Percentiles rank a stretch among this genome's conserved stretches.
Conservation (phyloP, 1,139 yeast genomes). For the Suhomyces anneliseae region DNA sequence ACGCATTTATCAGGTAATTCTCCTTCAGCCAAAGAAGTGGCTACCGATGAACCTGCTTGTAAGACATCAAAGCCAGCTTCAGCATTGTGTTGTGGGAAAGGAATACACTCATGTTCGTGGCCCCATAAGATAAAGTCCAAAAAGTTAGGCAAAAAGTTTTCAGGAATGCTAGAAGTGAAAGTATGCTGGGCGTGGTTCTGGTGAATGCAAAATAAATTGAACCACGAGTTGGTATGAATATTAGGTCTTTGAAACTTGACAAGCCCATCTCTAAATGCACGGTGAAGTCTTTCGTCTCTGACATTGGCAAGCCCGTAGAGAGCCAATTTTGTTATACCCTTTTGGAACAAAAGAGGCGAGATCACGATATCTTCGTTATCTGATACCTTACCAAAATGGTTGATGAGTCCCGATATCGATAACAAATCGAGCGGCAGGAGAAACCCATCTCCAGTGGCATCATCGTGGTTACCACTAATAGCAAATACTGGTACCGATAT, state of each 20-base stretch:
- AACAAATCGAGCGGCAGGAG: conserved; percentile 88
- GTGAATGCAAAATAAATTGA: conserved; percentile 85
- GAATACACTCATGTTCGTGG: conserved; percentile 94
- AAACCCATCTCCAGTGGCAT: conserved; percentile 85
- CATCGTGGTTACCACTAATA: conserved; percentile 96
- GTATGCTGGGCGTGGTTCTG: conserved; percentile 86
- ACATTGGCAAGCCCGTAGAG: conserved; percentile 87
- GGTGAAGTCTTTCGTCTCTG: conserved; percentile 82
- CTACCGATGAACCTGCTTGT: conserved; percentile 94
- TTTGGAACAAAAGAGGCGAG: conserved; percentile 77
- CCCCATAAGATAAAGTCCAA: conserved; percentile 92
- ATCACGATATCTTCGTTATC: conserved; percentile 75
- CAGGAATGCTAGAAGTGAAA: conserved; percentile 81
- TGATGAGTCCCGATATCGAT: conserved; percentile 77
- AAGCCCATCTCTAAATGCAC: conserved; percentile 77
- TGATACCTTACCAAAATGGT: conserved; percentile 84
- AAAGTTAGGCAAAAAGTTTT: conserved; percentile 76
- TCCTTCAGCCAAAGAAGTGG: conserved; percentile 85
- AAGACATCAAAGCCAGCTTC: conserved; percentile 73
- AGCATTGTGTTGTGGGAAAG: conserved; percentile 65
- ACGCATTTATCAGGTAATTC: conserved; percentile 77
- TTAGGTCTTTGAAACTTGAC: conserved; percentile 79
- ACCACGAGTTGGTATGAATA: conserved; percentile 65
- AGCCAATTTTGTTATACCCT: conserved; percentile 80
- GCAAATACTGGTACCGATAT: conserved; percentile 92